Base-by-base conservation (phyloP, 2,329 filamentous ascomycete species). In the Botrytis byssoidea region DNA sequence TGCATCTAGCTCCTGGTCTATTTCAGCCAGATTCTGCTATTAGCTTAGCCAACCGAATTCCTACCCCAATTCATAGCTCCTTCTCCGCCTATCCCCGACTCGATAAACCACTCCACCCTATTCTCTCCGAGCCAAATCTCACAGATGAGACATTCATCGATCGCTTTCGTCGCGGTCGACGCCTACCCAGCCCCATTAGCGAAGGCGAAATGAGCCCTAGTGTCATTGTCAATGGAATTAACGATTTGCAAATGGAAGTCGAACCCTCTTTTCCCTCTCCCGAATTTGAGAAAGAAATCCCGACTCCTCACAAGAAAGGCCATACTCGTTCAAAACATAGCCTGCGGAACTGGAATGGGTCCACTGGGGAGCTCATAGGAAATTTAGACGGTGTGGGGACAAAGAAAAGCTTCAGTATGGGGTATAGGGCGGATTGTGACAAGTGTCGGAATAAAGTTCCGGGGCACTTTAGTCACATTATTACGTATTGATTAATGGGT, bases 381-480 rank as follows among this genome's bases (percentile, higher is more conserved):
- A 61, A 60, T 60, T 65, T 73, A 32, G 75, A 67, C 66, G 72
- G 73, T 18, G 61, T 69, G 18, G 88, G 88, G 76, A 89, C 89
- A 87, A 92, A 91, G 83, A 89, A 88, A 81, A 89, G 87, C 75
- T 91, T 94, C 81, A 92, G 91, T 78, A 93, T 94, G 88, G 92
- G 92, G 69, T 94, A 91, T 83, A 86, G 92, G 76, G 87, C 90
- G 20, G 92, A 93, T 81, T 95, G 92, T 80, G 92, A 94, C 75
- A 94, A 94, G 82, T 95, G 92, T 82, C 87, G 87, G 63, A 86
- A 88, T 80, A 92, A 90, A 80, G 91, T 93, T 12, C 92, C 92
- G 0, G 92, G 92, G 1, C 92, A 95, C 81, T 94, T 93, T 80
- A 94, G 92, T 79, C 92, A 95, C 82, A 93, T 94, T 74, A 89